Conservation (phyloP, 768 basidiomycete species). For the Strobilomyces dryophilus region DNA sequence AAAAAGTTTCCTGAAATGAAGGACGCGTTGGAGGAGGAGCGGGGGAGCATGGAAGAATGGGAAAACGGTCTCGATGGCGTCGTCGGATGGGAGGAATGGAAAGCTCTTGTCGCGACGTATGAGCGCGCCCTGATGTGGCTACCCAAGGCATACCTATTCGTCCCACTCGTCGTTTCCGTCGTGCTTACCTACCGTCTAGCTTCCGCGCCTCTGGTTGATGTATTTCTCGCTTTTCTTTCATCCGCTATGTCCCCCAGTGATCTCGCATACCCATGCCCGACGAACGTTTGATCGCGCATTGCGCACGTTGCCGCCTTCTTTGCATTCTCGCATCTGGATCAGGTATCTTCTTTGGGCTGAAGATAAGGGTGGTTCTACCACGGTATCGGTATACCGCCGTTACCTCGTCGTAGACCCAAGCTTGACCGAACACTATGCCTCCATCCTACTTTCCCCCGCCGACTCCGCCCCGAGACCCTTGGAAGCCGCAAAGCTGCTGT, state of each 20-base stretch:
- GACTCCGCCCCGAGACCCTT: conserved; percentile 72
- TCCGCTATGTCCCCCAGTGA: conserved; percentile 76
- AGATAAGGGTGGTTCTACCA: conserved; percentile 69
- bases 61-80: conserved; percentile 80
- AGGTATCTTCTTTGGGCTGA: conserved; percentile 93
- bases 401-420: conserved; percentile 81
- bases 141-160: conserved; percentile 59
- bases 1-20: conserved; percentile 92
- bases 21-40: conserved; percentile 83
- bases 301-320: conserved; percentile 87
- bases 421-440: conserved; percentile 74
- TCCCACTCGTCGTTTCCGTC: background rate
- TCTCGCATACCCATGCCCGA: conserved; percentile 88
- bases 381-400: conserved; percentile 80
- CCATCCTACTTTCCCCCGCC: conserved; percentile 56
- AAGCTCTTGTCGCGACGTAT: conserved; percentile 76
- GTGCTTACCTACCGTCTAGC: conserved; percentile 39
- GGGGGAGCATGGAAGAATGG: conserved; percentile 80
- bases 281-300: conserved; percentile 92
- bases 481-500: conserved; percentile 88
- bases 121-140: conserved; percentile 95
- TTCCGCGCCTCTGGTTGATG: conserved; percentile 92
- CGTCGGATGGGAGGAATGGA: conserved; percentile 98
- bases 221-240: conserved; percentile 90
- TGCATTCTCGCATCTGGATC: conserved; percentile 90